Conservation (phyloP, 805 yeast genomes). For the Wickerhamiella cacticola region DNA sequence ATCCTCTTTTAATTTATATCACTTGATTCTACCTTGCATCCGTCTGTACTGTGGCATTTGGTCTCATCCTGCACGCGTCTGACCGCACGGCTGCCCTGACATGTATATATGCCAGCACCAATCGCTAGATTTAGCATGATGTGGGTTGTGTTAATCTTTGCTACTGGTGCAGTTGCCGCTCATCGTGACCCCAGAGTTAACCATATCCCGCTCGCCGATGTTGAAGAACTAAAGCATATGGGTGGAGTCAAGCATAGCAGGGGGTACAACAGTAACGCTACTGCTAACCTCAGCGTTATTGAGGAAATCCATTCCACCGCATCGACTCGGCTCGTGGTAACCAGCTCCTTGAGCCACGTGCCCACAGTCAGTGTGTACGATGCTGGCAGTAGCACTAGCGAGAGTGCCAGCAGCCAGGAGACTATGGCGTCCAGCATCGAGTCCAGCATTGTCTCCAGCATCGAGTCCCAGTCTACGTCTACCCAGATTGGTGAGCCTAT, state of each 20-base stretch:
- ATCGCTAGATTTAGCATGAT: not conserved
- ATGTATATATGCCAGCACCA: not conserved
- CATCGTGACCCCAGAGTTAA: not conserved
- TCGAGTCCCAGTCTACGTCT: too few species aligned
- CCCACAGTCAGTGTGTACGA: not conserved
- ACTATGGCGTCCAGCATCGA: too few species aligned
- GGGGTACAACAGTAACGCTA: not conserved
- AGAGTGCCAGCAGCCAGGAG: too few species aligned
- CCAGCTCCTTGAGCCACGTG: not conserved
- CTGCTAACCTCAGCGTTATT: not conserved
- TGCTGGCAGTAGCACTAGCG: too few species aligned
- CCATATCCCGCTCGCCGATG: not conserved
- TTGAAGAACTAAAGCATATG: not conserved
- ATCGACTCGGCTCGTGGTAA: not conserved
- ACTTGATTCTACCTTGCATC: too few species aligned
- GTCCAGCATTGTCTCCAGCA: too few species aligned
- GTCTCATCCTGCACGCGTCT: constrained; percentile 2
- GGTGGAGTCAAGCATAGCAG: not conserved
- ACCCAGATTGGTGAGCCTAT: too few species aligned
- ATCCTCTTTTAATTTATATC: too few species aligned
- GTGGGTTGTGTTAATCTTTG: constrained; percentile 2
- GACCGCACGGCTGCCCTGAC: not conserved
- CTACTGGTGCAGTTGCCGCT: constrained; percentile 4
- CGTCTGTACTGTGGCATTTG: not conserved
- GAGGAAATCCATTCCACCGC: not conserved